Evolutionary conservation across 768 basidiomycete species (phyloP), one percentile per base, ranked within the genome.

Genomic region (Serendipita sp.): DNA sequence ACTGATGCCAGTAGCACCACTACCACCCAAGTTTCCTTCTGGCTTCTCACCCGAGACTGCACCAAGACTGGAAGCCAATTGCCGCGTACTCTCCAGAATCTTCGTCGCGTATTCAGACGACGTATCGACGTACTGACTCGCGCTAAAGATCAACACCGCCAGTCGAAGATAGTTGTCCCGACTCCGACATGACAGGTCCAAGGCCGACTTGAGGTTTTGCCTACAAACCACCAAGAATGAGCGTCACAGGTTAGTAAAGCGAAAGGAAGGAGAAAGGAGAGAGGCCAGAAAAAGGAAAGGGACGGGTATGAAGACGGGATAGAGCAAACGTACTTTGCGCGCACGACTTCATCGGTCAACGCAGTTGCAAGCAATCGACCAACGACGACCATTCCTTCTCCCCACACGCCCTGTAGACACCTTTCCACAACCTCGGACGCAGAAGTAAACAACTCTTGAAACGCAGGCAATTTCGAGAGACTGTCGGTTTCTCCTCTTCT

Each of bases 101-200:
- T 78, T 75, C 70, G 78, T 76, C 3, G 88, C 87, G 66, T 89
- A 83, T n/a, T 83, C 81, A 2, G 77, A 77, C 0, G 86, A 80
- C 0, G 88, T 89, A 65, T 88, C 81, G 32, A 86, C 69, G 66
- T 88, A 90, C 67, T 89, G 85, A 34, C 84, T 79, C 1, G 87
- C 79, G 10, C 85, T 79, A 16, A 89, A 77, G 2, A 85, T 81
- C 16, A 90, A 76, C 2, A 89, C 76, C 1, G 88, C 74, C 13
- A 86, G 85, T 5, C 87, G 84, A 18, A 89, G 74, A 70, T 89
- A 81, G 67, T 88, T 90, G 66, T 90, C 88, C 18, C 79, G 82
- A 2, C 85, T 78, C 1, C 72, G 68, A 1, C 80, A 83, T 0
- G 83, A 80, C 13, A 85, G 75, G 11, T 79, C 76, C 1, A 91